Conservation (phyloP, 1,284 basidiomycete species). For the Ganoderma resinaceum region DNA sequence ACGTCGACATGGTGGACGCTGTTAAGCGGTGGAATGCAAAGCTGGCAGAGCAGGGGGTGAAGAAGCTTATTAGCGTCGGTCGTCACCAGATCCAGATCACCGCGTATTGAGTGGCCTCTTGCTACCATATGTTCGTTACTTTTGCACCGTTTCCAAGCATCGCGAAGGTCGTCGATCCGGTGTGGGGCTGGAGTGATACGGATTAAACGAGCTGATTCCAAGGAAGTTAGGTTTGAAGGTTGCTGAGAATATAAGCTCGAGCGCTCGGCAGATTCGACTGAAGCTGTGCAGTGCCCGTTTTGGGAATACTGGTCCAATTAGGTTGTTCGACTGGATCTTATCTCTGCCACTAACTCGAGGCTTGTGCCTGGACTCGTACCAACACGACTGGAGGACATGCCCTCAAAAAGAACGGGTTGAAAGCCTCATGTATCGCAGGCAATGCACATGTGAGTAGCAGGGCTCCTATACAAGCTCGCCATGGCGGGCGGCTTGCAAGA, state of each 20-base stretch:
- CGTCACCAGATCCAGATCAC: slow-evolving; percentile 22
- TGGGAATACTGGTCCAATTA: background rate
- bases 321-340: background rate
- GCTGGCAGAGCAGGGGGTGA: slow-evolving; percentile 30
- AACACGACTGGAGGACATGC: background rate
- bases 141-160: background rate
- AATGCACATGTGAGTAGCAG: background rate
- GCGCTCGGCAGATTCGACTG: background rate
- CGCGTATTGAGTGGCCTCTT: background rate
- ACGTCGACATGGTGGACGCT: slow-evolving; percentile 23
- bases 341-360: background rate
- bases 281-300: background rate
- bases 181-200: background rate
- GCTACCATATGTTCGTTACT: background rate
- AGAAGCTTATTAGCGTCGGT: slow-evolving; percentile 28
- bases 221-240: background rate
- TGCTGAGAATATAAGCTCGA: background rate
- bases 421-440: background rate
- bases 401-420: background rate
- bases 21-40: slow-evolving; percentile 37
- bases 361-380: too few species aligned
- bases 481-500: background rate
- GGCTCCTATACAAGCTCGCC: background rate
- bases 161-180: background rate
- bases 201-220: background rate